A percentile compares a stretch with the other conserved stretches of the same genome.
Evolutionary conservation across 345 rosid species (phyloP).

Genomic region (Gossypium longicalyx): DNA sequence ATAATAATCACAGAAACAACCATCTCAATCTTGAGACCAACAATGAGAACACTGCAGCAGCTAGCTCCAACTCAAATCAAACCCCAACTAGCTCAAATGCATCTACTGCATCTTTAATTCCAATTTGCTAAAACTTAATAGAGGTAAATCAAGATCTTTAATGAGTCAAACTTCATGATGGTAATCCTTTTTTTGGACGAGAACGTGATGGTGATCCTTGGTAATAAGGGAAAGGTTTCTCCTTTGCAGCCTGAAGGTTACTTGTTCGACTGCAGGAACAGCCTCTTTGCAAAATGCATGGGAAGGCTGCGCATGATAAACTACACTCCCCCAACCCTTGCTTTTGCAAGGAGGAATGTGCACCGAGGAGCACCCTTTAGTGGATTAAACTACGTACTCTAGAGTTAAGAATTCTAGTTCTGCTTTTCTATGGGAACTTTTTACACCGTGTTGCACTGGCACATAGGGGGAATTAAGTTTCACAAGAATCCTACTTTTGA

Average conservation of each 20-base stretch:
- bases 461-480: not conserved
- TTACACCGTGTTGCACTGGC: not conserved
- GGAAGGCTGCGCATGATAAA: not conserved
- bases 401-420: not conserved
- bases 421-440: not conserved
- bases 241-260: not conserved
- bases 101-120: conserved; percentile 3
- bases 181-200: not conserved
- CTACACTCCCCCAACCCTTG: not conserved
- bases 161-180: conserved; percentile 2
- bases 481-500: not conserved
- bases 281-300: not conserved
- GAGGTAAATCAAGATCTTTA: not conserved
- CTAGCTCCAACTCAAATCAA: not conserved
- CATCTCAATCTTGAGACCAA: not conserved
- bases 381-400: not conserved
- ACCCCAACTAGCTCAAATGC: not conserved
- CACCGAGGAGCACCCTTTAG: not conserved
- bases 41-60: conserved; percentile 5
- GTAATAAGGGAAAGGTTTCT: not conserved
- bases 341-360: not conserved
- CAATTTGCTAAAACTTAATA: not conserved
- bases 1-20: conserved; percentile 3
- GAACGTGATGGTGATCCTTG: not conserved
- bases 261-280: not conserved